A percentile compares a stretch with the other conserved stretches of the same genome.
phyloP scores from a whole-genome alignment of 306 rosid genomes.

The Rosa chinensis region DNA sequence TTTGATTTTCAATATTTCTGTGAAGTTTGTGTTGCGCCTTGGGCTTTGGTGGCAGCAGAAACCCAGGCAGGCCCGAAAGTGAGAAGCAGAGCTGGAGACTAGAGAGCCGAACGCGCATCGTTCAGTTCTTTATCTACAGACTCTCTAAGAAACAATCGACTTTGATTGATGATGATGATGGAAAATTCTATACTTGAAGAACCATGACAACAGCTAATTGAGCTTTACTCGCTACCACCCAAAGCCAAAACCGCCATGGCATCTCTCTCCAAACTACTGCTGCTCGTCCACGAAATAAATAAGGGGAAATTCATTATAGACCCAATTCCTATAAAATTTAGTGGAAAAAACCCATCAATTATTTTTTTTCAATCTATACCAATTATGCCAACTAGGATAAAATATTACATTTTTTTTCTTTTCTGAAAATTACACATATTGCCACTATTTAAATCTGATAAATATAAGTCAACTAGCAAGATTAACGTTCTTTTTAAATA shows the following conservation, averaged over 20 bases:
- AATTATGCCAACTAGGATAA: no score
- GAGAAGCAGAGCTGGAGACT: constrained; percentile 4
- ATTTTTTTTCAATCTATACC: no score
- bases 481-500: no score
- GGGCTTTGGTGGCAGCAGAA: background rate
- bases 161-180: constrained; percentile 5
- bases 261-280: constrained; percentile 40
- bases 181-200: background rate
- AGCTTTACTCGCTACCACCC: background rate
- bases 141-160: background rate
- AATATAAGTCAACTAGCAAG: no score
- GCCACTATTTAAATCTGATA: no score
- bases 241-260: constrained; percentile 42
- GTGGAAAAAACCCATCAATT: no score
- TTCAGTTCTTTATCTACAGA: background rate
- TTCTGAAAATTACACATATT: no score
- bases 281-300: no score
- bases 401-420: no score
- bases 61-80: background rate
- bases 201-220: background rate
- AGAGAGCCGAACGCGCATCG: background rate
- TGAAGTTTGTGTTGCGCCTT: background rate
- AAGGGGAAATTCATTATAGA: no score
- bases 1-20: no score
- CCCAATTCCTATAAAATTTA: no score